These are phyloP conservation scores for Dothideomycetidae sp. DNA, from an alignment of 2,329 filamentous ascomycete genomes.

Conservation along the genomic window DNA sequence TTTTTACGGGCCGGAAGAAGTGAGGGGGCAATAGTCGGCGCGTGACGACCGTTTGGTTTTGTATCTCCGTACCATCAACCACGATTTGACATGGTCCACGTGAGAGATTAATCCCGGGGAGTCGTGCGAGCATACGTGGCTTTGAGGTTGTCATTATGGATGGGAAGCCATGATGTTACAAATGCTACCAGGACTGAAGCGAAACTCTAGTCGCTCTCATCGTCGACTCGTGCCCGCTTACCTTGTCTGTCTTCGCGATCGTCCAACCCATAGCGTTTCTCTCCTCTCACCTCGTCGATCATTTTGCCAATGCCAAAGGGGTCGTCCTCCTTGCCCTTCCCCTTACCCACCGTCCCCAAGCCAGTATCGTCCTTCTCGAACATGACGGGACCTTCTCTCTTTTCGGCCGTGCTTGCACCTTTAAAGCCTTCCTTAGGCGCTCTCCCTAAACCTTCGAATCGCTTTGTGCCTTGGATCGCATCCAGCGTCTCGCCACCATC, in stretches of 20 bases:
- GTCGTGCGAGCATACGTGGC: no score
- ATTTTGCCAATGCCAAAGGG: conserved; percentile 93
- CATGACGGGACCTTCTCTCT: conserved; percentile 69
- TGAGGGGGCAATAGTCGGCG: no score
- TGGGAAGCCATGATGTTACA: no score
- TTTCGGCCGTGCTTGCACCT: conserved; percentile 31
- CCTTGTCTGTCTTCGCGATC: conserved; percentile 41
- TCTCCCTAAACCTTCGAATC: conserved; percentile 83
- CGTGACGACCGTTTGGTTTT: no score
- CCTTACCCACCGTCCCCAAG: conserved; percentile 17
- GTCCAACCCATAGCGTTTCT: conserved; percentile 65
- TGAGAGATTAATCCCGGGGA: no score
- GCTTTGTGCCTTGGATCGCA: conserved; percentile 69
- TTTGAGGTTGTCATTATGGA: no score
- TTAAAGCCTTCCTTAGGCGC: conserved; percentile 70
- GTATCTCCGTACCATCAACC: no score
- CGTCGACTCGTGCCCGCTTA: conserved; percentile 68
- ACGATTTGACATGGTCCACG: no score
- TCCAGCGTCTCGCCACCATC: conserved; percentile 70
- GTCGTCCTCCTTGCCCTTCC: conserved; percentile 40
- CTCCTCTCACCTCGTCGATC: conserved; percentile 42
- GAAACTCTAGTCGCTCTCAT: conserved; percentile 21
- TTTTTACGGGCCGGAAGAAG: no score
- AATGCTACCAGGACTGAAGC: background rate
- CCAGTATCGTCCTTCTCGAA: conserved; percentile 64